A percentile compares a stretch with the other conserved stretches of the same genome.
Evolutionary conservation across 257 asterid species (phyloP).

Genomic region (Mitragyna speciosa): DNA sequence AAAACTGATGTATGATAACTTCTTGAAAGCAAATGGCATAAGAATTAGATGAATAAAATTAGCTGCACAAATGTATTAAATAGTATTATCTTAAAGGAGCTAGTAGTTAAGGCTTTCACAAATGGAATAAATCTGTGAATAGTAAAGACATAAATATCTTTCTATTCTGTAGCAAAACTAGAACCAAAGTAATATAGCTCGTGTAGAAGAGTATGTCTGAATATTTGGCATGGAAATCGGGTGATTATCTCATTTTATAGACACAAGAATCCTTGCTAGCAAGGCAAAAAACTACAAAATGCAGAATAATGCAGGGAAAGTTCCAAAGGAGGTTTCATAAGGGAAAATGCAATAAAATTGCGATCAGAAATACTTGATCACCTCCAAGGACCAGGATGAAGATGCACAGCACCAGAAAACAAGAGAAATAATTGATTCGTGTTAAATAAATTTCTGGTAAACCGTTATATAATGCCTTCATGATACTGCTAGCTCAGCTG

Average conservation of each 20-base stretch:
- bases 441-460: slow-evolving; percentile 5
- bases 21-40: background rate
- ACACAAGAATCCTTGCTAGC: background rate
- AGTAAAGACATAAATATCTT: background rate
- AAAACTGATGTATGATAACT: background rate
- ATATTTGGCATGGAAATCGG: background rate
- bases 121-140: background rate
- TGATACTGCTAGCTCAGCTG: no score
- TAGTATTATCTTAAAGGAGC: background rate
- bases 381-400: background rate
- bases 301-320: no score
- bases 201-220: background rate
- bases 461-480: no score
- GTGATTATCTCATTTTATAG: background rate
- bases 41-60: no score
- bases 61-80: background rate
- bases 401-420: background rate
- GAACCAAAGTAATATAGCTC: background rate
- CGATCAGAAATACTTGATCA: background rate
- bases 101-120: no score
- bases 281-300: background rate
- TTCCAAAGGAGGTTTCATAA: background rate
- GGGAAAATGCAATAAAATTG: background rate
- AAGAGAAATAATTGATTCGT: no score
- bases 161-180: background rate